A percentile compares a stretch with the other conserved stretches of the same genome.
Conservation (phyloP, 1,284 basidiomycete genomes). For the Sporisorium iseilematis-ciliati region DNA sequence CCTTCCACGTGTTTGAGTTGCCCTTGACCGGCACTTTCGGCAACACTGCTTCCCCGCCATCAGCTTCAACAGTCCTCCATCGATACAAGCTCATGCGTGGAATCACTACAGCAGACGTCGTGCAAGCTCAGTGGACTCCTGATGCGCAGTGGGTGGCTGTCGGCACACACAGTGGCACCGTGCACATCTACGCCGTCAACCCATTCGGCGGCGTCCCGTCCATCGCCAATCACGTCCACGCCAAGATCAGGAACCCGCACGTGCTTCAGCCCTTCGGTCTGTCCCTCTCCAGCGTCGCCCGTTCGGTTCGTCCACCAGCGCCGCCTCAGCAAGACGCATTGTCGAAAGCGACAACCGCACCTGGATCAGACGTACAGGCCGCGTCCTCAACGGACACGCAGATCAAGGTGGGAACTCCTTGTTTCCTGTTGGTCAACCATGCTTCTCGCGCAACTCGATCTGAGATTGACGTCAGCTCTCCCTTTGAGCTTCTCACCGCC, state of each 20-base stretch:
- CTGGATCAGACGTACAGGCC: background rate
- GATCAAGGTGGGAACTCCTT: slow-evolving; percentile 9
- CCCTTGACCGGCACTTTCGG: slow-evolving; percentile 31
- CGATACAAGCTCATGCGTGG: slow-evolving; percentile 51
- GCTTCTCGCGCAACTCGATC: background rate
- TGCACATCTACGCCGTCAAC: slow-evolving; percentile 50
- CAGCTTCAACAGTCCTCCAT: slow-evolving; percentile 22
- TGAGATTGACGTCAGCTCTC: slow-evolving; percentile 11
- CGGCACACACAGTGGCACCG: slow-evolving; percentile 46
- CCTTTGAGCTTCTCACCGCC: slow-evolving; percentile 35
- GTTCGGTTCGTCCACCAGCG: slow-evolving; percentile 22
- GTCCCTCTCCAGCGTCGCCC: slow-evolving; percentile 32
- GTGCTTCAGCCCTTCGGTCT: slow-evolving; percentile 31
- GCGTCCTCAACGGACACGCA: background rate
- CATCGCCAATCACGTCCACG: slow-evolving; percentile 35
- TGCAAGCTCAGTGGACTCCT: slow-evolving; percentile 36
- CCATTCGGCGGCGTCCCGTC: slow-evolving; percentile 37
- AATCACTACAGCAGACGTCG: slow-evolving; percentile 44
- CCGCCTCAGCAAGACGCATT: slow-evolving; percentile 10
- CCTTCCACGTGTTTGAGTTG: slow-evolving; percentile 47
- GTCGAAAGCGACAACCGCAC: background rate
- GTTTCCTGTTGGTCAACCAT: slow-evolving; percentile 18
- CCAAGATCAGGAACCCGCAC: slow-evolving; percentile 33
- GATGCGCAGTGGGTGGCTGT: slow-evolving; percentile 49
- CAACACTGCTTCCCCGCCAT: background rate